Percentiles rank a stretch among this genome's conserved stretches.
These are phyloP conservation scores for Aspergillus aculeatus DNA, from an alignment of 2,329 filamentous ascomycete genomes.

Conservation along the genomic window DNA sequence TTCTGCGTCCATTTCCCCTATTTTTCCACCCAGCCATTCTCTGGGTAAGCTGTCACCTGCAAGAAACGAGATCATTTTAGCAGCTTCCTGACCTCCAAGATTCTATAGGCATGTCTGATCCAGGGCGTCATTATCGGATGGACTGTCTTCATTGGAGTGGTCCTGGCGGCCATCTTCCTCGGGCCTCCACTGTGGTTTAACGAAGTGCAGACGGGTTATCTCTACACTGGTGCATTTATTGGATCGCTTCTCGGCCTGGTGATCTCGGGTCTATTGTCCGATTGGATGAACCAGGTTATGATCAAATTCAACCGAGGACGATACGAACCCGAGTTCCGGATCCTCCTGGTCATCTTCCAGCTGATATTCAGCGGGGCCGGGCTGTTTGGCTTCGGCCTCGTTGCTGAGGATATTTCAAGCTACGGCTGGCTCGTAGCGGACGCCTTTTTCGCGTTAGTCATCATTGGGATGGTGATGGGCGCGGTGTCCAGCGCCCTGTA, in stretches of 20 bases:
- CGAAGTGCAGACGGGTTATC: slow-evolving; percentile 78
- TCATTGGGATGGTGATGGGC: slow-evolving; percentile 88
- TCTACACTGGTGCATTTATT: slow-evolving; percentile 81
- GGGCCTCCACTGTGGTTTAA: slow-evolving; percentile 78
- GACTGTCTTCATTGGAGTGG: slow-evolving; percentile 88
- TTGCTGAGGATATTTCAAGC: slow-evolving; percentile 57
- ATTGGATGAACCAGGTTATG: slow-evolving; percentile 68
- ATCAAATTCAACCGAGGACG: slow-evolving; percentile 74
- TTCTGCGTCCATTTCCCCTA: slow-evolving; percentile 74
- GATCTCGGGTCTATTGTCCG: slow-evolving; percentile 71
- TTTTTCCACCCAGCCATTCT: slow-evolving; percentile 82
- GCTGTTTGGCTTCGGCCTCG: slow-evolving; percentile 80
- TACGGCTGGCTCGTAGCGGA: slow-evolving; percentile 74
- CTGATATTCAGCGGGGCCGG: slow-evolving; percentile 74
- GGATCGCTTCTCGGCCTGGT: slow-evolving; percentile 76
- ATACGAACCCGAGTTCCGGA: slow-evolving; percentile 89
- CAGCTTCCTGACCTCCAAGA: background rate
- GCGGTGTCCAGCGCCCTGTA: slow-evolving; percentile 84
- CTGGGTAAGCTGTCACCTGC: slow-evolving; percentile 57
- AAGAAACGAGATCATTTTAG: background rate
- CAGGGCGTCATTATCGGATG: slow-evolving; percentile 91
- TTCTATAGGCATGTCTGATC: slow-evolving; percentile 60
- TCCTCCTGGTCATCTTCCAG: slow-evolving; percentile 79
- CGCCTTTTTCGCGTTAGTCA: slow-evolving; percentile 79
- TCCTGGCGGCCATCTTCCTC: slow-evolving; percentile 78